Evolutionary conservation across 495 filamentous ascomycete species (phyloP), one percentile per base, ranked within the genome.

Genomic region (Xylaria castorea): DNA sequence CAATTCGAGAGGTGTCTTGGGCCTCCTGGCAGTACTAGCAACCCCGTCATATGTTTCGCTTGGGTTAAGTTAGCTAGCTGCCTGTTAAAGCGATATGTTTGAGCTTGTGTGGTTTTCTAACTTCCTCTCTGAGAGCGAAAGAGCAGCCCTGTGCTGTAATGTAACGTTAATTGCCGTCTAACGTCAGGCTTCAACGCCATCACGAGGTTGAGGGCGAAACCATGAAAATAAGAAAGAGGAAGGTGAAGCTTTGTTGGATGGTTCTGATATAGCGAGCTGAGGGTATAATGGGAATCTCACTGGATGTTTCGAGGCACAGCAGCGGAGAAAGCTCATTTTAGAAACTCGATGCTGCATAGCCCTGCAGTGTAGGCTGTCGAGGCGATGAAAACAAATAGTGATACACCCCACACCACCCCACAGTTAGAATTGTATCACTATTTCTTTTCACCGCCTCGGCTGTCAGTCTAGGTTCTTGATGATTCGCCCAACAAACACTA

Each of bases 1-100:
- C 30, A 62, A 11, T 62, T 46, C 25, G 2, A 51, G 38, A 18
- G 42, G 50, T 50, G 12, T 58, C 22, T 22, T 38, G n/a, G 40
- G 53, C 30, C 20, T 36, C 40, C 36, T 58, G 32, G 18, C 12
- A 22, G 11, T 34, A 57, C 20, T 14, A 60, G 27, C 22, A 32
- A 20, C 16, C 57, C 20, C 7, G 38, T 46, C 61, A 27, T n/a
- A n/a, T 53, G 22, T 16, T 40, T 60, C 20, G 32, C 34, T 20
- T 20, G 6, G n/a, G 12, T 1, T 20, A 68, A 12, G 46, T 53
- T 22, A 58, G 14, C 32, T 22, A 58, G 14, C 32, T 68, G 36
- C 50, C 66, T 38, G 25, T 60, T 57, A 34, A 38, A 60, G 68
- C 68, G 42, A 62, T 48, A 38, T 38, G 55, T 42, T 62, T 38